Percentiles rank a stretch among this genome's conserved stretches.
phyloP scores from a whole-genome alignment of 257 asterid species.

The Plantago major region DNA sequence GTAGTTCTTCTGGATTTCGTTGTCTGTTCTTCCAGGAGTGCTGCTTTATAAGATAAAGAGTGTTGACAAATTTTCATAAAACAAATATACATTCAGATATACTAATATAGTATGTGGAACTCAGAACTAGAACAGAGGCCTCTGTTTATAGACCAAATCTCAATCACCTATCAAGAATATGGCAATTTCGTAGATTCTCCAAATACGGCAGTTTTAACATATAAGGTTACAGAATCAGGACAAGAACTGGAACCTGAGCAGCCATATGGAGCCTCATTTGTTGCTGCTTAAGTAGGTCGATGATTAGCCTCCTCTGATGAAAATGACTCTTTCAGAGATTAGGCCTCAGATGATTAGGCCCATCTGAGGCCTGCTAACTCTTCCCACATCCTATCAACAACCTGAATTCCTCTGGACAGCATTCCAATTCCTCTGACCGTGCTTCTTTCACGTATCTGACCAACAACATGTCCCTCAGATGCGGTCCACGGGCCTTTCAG shows the following conservation, averaged over 20 bases:
- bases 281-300: slow-evolving; percentile 35
- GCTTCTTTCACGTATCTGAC: slow-evolving; percentile 30
- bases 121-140: too few relatives aligned
- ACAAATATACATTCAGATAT: too few relatives aligned
- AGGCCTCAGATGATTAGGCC: slow-evolving; percentile 34
- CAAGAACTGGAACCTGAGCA: slow-evolving; percentile 17
- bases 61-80: too few relatives aligned
- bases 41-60: slow-evolving; percentile 4
- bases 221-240: too few relatives aligned
- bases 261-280: slow-evolving; percentile 38
- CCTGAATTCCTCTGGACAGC: slow-evolving; percentile 32
- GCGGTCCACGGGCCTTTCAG: slow-evolving; percentile 36
- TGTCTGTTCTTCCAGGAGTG: slow-evolving; percentile 30
- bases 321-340: slow-evolving; percentile 29
- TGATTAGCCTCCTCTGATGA: slow-evolving; percentile 26
- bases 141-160: too few relatives aligned
- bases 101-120: too few relatives aligned
- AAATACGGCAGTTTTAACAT: not conserved
- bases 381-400: slow-evolving; percentile 28
- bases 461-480: slow-evolving; percentile 26
- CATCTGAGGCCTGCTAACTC: slow-evolving; percentile 30
- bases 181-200: too few relatives aligned
- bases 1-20: slow-evolving; percentile 30
- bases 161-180: too few relatives aligned
- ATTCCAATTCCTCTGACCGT: slow-evolving; percentile 35